Evolutionary conservation across 2,329 filamentous ascomycete species (phyloP), one percentile per base, ranked within the genome.

Genomic region (Calonectria pauciramosa): DNA sequence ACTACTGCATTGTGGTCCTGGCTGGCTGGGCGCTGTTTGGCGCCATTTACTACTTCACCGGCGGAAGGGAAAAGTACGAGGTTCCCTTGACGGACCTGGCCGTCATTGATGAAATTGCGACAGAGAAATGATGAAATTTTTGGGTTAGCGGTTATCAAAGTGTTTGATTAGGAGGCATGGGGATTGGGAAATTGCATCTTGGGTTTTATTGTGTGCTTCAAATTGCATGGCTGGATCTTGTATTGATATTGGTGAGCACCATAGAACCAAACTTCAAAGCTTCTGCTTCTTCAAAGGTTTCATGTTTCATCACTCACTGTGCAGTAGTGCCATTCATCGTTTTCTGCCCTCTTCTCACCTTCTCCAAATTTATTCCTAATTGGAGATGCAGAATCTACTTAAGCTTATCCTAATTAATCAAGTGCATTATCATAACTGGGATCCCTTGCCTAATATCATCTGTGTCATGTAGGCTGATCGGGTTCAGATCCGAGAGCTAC

Each of bases 1-100:
- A 89, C 54, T 89, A 89, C 70, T 84, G 84, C 0, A 82, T 83
- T 41, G 86, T 88, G 0, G 86, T 89, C 0, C 78, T 88, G 76
- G 80, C 80, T 4, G 86, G 84, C 0, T 88, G 86, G 86, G 66
- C 85, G 0, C 32, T 82, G 0, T 80, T 85, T 38, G 86, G 86
- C 0, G 78, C 79, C 0, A 36, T 81, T 2, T 87, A 86, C 49
- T 88, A 86, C 51, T 66, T 72, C 1, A 60, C 71, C 0, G 65
- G 65, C 6, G 83, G 82, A 0, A 76, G 72, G 18, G 36, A 75
- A 1, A 83, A 83, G 71, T 84, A 80, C 10, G 41, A 81, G 63
- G 79, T 83, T 23, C 81, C 82, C 2, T 32, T 73, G 44, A 73
- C 71, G 16, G 71, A 73, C 30, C 10, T 69, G 49, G 28, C 59